These are phyloP conservation scores for Linnemannia schmuckeri DNA, from an alignment of 192 early-diverging fungal species.

Conservation along the genomic window DNA sequence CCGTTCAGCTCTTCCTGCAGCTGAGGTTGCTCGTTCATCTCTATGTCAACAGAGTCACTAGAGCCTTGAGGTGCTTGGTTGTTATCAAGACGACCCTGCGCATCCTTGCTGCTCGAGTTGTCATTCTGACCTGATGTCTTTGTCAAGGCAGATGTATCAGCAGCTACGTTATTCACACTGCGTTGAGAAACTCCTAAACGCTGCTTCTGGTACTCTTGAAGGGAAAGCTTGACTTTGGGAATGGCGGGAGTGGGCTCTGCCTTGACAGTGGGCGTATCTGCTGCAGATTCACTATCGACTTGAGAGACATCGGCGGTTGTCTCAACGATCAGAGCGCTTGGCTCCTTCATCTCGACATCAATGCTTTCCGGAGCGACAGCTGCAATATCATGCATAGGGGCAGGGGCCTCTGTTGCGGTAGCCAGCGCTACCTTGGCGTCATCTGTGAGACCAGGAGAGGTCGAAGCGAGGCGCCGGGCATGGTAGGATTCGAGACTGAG, in stretches of 20 bases:
- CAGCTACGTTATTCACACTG: not conserved
- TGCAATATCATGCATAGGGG: not conserved
- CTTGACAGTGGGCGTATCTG: not conserved
- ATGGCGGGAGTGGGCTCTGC: conserved; percentile 8
- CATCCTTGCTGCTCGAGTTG: not conserved
- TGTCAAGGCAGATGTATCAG: not conserved
- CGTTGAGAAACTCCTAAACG: conserved; percentile 41
- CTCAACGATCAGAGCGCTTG: not conserved
- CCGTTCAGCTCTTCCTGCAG: not conserved
- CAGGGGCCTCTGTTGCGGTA: not conserved
- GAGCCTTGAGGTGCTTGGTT: not conserved
- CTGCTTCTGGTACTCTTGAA: conserved; percentile 51
- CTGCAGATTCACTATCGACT: not conserved
- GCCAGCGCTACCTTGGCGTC: not conserved
- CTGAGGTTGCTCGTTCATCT: not conserved
- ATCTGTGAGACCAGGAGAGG: conserved; percentile 16
- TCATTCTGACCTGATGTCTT: not conserved
- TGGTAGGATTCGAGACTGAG: conserved; percentile 38
- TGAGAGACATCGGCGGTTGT: not conserved
- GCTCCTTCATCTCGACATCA: conserved; percentile 29
- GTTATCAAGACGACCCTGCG: not conserved
- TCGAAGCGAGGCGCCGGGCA: conserved; percentile 16
- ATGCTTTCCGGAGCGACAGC: not conserved
- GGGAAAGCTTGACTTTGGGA: conserved; percentile 46
- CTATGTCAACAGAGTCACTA: not conserved